phyloP scores from a whole-genome alignment of 495 filamentous ascomycete genomes.

The Amphirosellinia nigrospora region DNA sequence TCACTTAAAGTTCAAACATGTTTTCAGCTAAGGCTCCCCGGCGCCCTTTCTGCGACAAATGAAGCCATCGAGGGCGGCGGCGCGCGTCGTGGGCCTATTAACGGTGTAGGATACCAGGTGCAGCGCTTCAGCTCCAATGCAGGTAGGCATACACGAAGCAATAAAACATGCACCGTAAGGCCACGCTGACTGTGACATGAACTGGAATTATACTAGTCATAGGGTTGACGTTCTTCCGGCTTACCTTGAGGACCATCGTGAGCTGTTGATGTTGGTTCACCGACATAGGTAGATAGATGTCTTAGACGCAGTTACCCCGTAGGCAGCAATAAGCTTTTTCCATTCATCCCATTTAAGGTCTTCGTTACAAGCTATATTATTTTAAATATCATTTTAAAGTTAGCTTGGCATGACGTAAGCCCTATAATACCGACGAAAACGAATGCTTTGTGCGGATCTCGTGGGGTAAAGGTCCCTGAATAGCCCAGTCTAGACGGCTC shows the following conservation, averaged over 20 bases:
- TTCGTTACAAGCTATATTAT: neutral
- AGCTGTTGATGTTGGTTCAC: neutral
- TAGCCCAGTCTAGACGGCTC: neutral
- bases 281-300: neutral
- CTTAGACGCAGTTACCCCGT: too few relatives aligned
- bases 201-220: neutral
- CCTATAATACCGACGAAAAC: neutral
- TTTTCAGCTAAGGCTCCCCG: neutral
- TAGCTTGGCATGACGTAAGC: neutral
- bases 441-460: neutral
- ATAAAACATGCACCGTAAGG: neutral
- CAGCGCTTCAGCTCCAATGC: conserved; percentile 17
- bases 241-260: conserved; percentile 4
- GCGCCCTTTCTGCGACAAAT: neutral
- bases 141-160: neutral
- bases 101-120: neutral
- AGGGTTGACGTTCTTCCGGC: conserved; percentile 7
- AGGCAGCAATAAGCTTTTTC: neutral
- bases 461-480: neutral
- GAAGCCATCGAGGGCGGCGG: neutral
- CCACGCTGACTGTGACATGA: neutral
- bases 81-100: neutral
- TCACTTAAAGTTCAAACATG: neutral
- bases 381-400: neutral
- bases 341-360: neutral